phyloP scores from a whole-genome alignment of 345 rosid species.

The Rhizophora mangle region DNA sequence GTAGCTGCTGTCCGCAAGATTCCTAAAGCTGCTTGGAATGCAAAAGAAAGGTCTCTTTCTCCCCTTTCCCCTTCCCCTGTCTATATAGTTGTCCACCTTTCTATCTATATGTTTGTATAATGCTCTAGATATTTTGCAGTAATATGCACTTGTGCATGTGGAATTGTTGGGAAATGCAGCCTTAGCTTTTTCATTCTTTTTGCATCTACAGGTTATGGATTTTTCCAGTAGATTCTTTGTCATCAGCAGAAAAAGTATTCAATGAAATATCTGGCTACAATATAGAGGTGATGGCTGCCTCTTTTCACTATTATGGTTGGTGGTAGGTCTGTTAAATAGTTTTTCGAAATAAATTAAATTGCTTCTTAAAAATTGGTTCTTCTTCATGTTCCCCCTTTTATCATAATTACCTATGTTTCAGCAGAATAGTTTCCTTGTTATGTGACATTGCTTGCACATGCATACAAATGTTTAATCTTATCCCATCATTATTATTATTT shows the following conservation, averaged over 20 bases:
- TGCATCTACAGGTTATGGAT: slow-evolving; percentile 63
- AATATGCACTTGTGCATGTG: not conserved
- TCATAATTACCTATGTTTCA: not conserved
- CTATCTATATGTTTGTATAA: too few relatives aligned
- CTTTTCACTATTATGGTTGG: slow-evolving; percentile 1
- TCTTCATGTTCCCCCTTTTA: not conserved
- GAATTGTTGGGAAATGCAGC: not conserved
- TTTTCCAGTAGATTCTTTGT: slow-evolving; percentile 67
- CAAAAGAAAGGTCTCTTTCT: slow-evolving; percentile 72
- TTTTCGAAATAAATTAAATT: too few relatives aligned
- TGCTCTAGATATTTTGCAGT: not conserved
- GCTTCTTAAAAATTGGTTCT: not conserved
- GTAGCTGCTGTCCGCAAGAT: slow-evolving; percentile 69
- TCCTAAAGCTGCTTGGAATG: slow-evolving; percentile 85
- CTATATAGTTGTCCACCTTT: not conserved
- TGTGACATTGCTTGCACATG: not conserved
- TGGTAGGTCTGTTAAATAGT: not conserved
- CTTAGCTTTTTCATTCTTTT: slow-evolving; percentile 17
- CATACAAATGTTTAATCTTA: too few relatives aligned
- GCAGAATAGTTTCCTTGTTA: not conserved
- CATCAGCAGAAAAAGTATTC: slow-evolving; percentile 56
- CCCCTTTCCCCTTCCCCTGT: not conserved
- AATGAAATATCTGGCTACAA: slow-evolving; percentile 41
- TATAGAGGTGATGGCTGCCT: slow-evolving; percentile 52
- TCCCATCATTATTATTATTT: not conserved